Evolutionary conservation across 2,329 filamentous ascomycete species (phyloP).

Genomic region (Aureobasidium zeae): DNA sequence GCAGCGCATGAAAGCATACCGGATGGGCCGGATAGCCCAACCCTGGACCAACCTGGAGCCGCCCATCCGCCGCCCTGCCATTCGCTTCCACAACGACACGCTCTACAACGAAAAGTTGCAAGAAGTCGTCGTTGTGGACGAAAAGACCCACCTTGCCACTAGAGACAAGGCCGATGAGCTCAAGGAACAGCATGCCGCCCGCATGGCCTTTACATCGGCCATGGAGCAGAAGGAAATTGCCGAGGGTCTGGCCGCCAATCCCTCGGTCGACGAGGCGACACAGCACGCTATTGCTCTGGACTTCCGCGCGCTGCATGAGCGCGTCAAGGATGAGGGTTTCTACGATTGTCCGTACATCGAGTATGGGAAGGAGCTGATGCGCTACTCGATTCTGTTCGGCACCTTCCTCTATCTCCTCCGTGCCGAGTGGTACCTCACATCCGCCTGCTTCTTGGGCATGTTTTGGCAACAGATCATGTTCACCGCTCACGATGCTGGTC

Average conservation of each 20-base stretch:
- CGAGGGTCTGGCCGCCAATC: slow-evolving; percentile 34
- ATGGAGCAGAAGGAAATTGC: slow-evolving; percentile 31
- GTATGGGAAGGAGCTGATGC: slow-evolving; percentile 51
- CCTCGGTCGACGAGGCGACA: slow-evolving; percentile 45
- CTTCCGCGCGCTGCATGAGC: slow-evolving; percentile 49
- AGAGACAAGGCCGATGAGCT: slow-evolving; percentile 6
- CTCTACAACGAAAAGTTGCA: slow-evolving; percentile 5
- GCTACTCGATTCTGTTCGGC: slow-evolving; percentile 45
- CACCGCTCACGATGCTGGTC: slow-evolving; percentile 56
- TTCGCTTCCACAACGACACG: slow-evolving; percentile 3
- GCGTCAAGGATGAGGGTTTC: slow-evolving; percentile 45
- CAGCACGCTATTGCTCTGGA: slow-evolving; percentile 48
- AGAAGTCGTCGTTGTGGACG: slow-evolving; percentile 11
- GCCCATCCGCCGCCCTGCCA: slow-evolving; percentile 38
- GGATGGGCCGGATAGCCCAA: slow-evolving; percentile 48
- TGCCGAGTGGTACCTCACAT: slow-evolving; percentile 48
- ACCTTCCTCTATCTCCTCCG: slow-evolving; percentile 40
- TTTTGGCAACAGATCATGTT: slow-evolving; percentile 66
- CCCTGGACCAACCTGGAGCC: slow-evolving; percentile 52
- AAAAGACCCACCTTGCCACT: neutral
- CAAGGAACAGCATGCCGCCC: slow-evolving; percentile 16
- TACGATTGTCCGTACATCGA: slow-evolving; percentile 51
- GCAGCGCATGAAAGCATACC: slow-evolving; percentile 50
- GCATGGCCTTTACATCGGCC: slow-evolving; percentile 28
- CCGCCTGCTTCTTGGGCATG: slow-evolving; percentile 49